Conservation (phyloP, 768 basidiomycete species). For the Baorangia bicolor region DNA sequence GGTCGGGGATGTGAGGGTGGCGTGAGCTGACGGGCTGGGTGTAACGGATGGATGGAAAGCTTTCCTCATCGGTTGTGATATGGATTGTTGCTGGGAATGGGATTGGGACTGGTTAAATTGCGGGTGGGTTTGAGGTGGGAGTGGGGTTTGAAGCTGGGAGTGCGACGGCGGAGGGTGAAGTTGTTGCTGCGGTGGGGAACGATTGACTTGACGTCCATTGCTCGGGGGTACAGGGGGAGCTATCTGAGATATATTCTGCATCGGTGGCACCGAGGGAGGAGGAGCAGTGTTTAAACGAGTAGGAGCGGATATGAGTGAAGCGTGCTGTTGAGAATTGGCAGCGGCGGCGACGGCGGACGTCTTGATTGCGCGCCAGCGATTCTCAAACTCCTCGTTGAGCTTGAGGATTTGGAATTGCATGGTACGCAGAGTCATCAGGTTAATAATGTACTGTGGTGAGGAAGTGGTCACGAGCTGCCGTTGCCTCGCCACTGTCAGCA, state of each 20-base stretch:
- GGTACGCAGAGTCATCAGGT: constrained; percentile 38
- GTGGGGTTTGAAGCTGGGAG: constrained; percentile 3
- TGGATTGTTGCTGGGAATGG: constrained; percentile 1
- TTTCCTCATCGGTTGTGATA: constrained; percentile 19
- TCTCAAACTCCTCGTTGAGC: constrained; percentile 41
- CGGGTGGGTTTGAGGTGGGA: constrained; percentile 7
- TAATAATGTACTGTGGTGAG: constrained; percentile 34
- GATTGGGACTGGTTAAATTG: constrained; percentile 9
- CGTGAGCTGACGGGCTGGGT: constrained; percentile 21
- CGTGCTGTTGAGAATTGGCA: constrained; percentile 5
- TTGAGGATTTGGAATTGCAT: constrained; percentile 46
- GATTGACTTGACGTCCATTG: constrained; percentile 32
- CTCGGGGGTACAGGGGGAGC: constrained; percentile 22
- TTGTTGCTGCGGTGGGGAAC: constrained; percentile 16
- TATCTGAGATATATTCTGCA: constrained; percentile 18
- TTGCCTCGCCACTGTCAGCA: constrained; percentile 42
- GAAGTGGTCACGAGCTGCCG: constrained; percentile 21
- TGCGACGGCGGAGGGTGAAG: constrained; percentile 8
- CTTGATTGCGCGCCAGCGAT: constrained; percentile 28
- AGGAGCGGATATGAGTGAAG: background rate
- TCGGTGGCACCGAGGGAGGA: constrained; percentile 18
- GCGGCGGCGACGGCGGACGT: constrained; percentile 2
- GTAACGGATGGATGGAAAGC: constrained; percentile 14
- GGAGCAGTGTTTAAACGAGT: constrained; percentile 5
- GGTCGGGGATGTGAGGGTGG: constrained; percentile 34